These are phyloP conservation scores for Rhodotorula sp. DNA, from an alignment of 1,284 basidiomycete species.

Conservation along the genomic window DNA sequence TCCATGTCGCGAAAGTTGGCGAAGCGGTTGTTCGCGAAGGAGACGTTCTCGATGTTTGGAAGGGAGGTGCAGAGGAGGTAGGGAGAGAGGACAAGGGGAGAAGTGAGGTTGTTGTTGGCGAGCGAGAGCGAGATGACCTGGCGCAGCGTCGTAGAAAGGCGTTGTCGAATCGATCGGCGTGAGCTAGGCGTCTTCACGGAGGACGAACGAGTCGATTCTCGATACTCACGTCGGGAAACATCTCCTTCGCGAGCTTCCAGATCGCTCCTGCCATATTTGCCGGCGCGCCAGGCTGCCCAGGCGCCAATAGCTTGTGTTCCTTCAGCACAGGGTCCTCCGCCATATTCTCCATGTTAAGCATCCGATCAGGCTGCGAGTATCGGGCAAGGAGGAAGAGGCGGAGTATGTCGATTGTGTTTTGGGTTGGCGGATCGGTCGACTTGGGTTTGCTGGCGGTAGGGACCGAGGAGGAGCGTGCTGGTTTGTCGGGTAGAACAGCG, in stretches of 20 bases:
- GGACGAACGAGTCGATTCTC: neutral
- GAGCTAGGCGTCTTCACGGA: neutral
- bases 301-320: constrained; percentile 63
- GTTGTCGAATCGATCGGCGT: too few relatives aligned
- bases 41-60: constrained; percentile 72
- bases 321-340: constrained; percentile 68
- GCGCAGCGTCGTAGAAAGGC: too few relatives aligned
- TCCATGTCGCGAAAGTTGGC: constrained; percentile 66
- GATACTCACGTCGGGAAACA: constrained; percentile 65
- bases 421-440: constrained; percentile 8
- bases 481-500: constrained; percentile 23
- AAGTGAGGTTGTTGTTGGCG: constrained; percentile 59
- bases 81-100: constrained; percentile 55
- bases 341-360: constrained; percentile 55
- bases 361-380: constrained; percentile 22
- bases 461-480: constrained; percentile 6
- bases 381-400: constrained; percentile 38
- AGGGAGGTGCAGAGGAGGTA: constrained; percentile 62
- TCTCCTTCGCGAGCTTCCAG: constrained; percentile 75
- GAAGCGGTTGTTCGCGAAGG: constrained; percentile 70
- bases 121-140: constrained; percentile 75
- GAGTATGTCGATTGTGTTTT: constrained; percentile 34
- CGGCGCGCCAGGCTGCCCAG: constrained; percentile 62
- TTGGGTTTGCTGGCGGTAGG: constrained; percentile 4
- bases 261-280: constrained; percentile 70